phyloP scores from a whole-genome alignment of 106 monocot species.

The Posidonia australis region DNA sequence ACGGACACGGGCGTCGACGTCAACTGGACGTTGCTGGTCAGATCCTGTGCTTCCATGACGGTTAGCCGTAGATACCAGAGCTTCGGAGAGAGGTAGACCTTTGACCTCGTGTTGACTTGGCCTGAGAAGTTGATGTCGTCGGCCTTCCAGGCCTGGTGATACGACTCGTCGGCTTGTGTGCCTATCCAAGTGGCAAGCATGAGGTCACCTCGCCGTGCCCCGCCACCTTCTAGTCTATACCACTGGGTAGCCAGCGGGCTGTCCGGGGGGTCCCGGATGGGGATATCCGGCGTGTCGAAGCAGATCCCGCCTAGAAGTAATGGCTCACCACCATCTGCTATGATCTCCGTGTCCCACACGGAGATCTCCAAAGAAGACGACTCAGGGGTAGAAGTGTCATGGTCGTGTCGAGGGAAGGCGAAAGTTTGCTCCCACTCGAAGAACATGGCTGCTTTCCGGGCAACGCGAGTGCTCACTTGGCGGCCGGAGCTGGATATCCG shows the following conservation, averaged over 20 bases:
- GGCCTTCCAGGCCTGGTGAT: constrained; percentile 44
- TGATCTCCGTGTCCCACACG: constrained; percentile 43
- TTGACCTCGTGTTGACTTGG: constrained; percentile 31
- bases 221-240: constrained; percentile 72
- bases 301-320: constrained; percentile 81
- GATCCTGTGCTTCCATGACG: constrained; percentile 60
- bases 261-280: constrained; percentile 55
- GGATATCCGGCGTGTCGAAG: constrained; percentile 69
- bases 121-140: constrained; percentile 20
- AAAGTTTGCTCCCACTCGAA: constrained; percentile 86
- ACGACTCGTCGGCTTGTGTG: constrained; percentile 83
- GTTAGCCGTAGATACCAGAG: constrained; percentile 86
- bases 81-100: constrained; percentile 81
- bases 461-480: constrained; percentile 33
- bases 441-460: constrained; percentile 14
- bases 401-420: constrained; percentile 43
- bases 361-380: constrained; percentile 48
- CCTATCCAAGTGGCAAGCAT: constrained; percentile 91
- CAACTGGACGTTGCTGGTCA: neutral
- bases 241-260: constrained; percentile 78
- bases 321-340: constrained; percentile 17
- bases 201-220: constrained; percentile 38
- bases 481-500: constrained; percentile 41
- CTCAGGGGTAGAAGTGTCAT: constrained; percentile 11
- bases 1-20: constrained; percentile 25